Evolutionary conservation across 148 eudicot genomes (phyloP), one percentile per base, ranked within the genome.

Genomic region (Nyssa sinensis): DNA sequence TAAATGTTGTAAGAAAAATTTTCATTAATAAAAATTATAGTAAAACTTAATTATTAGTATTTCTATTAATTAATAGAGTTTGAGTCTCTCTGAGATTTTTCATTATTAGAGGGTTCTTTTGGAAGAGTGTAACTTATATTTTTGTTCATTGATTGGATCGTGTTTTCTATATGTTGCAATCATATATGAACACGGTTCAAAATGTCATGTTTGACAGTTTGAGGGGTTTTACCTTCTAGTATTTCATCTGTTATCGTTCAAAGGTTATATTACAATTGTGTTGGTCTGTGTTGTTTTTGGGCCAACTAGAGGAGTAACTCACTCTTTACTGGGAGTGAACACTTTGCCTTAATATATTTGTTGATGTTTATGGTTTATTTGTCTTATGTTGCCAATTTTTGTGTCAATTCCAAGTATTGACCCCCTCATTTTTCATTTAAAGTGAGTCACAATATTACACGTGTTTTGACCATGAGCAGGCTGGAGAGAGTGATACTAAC

Each of bases 401-500:
- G 24, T 55, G 6, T 55, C 59, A 55, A 19, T 55, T 19, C 17
- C 59, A 13, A 13, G 51, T 14, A 44, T 2, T 44, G 19, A 44
- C 17, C 6, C 17, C 51, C 51, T 12, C 3, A 8, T 44, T 44
- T 44, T n/a, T 55, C 3, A 2, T 55, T 9, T 3, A 37, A 37
- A 9, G 44, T 37, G 44, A 37, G 9, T 3, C 5, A 37, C 5
- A 37, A 37, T 37, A 3, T 37, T 3, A 37, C 4, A 37, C 44
- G 24, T n/a, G 23, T 17, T 21, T 55, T 21, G 3, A 37, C 59
- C 4, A 47, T 75, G 19, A 21, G 44, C 73, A 85, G 90, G 78
- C 62, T 33, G 84, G 70, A 41, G 87, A 80, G 64, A 77, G 62
- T 65, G 85, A 84, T 49, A 34, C 79, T 21, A 74, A 80, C 61